These are phyloP conservation scores for Xylaria arbuscula DNA, from an alignment of 2,329 filamentous ascomycete genomes.

Conservation along the genomic window DNA sequence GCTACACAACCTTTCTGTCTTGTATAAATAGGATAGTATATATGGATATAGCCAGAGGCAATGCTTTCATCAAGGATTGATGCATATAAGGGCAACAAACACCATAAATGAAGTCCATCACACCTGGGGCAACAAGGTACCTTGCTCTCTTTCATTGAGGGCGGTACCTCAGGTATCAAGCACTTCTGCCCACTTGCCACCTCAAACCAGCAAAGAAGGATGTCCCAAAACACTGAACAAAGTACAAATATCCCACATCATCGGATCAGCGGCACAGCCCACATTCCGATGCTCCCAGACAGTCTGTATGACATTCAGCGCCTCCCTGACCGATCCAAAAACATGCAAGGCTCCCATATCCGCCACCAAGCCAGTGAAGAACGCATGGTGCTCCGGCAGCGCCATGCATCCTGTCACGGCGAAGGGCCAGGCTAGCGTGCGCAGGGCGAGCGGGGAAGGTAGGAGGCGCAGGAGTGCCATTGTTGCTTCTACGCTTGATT, in stretches of 20 bases:
- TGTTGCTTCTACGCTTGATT: constrained; percentile 37
- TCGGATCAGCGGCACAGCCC: constrained; percentile 32
- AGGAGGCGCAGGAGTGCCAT: constrained; percentile 40
- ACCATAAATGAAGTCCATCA: background rate
- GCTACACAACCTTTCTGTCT: background rate
- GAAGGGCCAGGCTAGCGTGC: constrained; percentile 48
- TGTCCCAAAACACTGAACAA: constrained; percentile 45
- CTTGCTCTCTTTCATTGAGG: background rate
- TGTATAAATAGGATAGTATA: background rate
- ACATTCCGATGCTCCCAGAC: constrained; percentile 42
- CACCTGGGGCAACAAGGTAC: background rate
- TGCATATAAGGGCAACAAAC: background rate
- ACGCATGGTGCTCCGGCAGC: constrained; percentile 39
- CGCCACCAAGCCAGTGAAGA: constrained; percentile 41
- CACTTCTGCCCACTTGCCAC: no score
- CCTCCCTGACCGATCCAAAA: constrained; percentile 45
- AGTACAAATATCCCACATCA: constrained; percentile 44
- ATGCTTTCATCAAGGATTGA: background rate
- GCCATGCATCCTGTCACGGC: constrained; percentile 47
- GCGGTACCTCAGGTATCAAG: background rate
- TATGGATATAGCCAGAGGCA: background rate
- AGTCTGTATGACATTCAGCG: constrained; percentile 39
- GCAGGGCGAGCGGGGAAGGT: constrained; percentile 41
- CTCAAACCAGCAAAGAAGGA: constrained; percentile 38
- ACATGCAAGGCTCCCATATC: constrained; percentile 43